Percentiles rank a stretch among this genome's conserved stretches.
phyloP scores from a whole-genome alignment of 2,329 filamentous ascomycete genomes.

The Teratosphaeria gauchensis region DNA sequence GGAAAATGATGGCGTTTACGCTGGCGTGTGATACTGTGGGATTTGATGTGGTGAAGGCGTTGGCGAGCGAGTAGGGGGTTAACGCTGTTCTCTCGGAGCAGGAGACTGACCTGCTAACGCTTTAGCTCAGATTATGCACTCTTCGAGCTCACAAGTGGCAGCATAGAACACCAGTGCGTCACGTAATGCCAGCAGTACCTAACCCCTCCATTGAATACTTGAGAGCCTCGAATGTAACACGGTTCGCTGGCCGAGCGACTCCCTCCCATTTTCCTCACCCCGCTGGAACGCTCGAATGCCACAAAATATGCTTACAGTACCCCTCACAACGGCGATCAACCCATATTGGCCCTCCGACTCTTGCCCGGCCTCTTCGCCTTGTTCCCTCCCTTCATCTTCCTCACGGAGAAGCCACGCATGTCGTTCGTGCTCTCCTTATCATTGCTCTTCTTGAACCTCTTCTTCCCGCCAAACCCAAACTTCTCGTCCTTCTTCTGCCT shows the following conservation, averaged over 20 bases:
- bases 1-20: neutral
- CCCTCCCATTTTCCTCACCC: neutral
- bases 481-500: constrained; percentile 90
- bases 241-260: neutral
- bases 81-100: neutral
- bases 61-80: too few species aligned
- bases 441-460: constrained; percentile 80
- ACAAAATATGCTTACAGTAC: neutral
- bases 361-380: constrained; percentile 29
- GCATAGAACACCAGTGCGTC: too few species aligned
- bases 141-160: too few species aligned
- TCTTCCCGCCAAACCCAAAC: constrained; percentile 94
- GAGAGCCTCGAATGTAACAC: neutral
- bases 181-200: neutral
- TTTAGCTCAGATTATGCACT: neutral
- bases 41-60: too few species aligned
- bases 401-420: constrained; percentile 66
- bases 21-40: too few species aligned
- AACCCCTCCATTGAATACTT: neutral
- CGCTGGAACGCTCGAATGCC: neutral
- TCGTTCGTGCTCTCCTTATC: constrained; percentile 78
- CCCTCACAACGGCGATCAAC: neutral
- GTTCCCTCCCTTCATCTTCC: constrained; percentile 65
- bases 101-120: neutral
- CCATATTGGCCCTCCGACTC: constrained; percentile 25